phyloP scores from a whole-genome alignment of 2,329 filamentous ascomycete genomes.

The Macrophomina tecta region DNA sequence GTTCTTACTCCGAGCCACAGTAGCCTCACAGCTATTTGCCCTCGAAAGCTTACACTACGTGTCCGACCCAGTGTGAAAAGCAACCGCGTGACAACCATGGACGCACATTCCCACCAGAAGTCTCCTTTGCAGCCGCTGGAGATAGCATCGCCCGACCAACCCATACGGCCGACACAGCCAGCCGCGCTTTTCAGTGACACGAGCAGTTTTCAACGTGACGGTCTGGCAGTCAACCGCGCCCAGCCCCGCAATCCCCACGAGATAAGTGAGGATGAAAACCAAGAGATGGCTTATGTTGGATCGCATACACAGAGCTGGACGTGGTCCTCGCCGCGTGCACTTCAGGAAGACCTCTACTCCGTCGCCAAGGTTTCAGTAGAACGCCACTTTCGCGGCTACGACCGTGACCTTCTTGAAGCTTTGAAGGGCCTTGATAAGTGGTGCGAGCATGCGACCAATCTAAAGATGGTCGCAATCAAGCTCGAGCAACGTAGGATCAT shows the following conservation, averaged over 20 bases:
- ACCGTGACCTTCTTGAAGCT: constrained; percentile 15
- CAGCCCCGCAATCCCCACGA: not conserved
- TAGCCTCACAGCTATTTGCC: not conserved
- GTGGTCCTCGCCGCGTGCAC: constrained; percentile 19
- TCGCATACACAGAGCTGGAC: constrained; percentile 20
- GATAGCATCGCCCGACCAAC: not conserved
- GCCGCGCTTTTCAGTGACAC: not conserved
- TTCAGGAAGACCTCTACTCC: constrained; percentile 16
- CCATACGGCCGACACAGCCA: not conserved
- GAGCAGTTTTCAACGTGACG: not conserved
- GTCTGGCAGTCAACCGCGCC: not conserved
- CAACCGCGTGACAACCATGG: not conserved
- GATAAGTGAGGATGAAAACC: not conserved
- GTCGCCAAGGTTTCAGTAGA: constrained; percentile 22
- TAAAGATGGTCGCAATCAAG: constrained; percentile 12
- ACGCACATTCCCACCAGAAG: not conserved
- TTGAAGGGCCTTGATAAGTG: constrained; percentile 21
- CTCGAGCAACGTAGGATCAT: constrained; percentile 18
- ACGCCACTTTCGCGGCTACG: constrained; percentile 24
- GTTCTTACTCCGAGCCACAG: not conserved
- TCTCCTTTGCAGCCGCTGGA: not conserved
- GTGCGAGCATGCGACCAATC: constrained; percentile 19
- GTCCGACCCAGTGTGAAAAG: not conserved
- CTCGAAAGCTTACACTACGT: not conserved
- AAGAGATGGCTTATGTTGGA: constrained; percentile 8